phyloP scores from a whole-genome alignment of 345 rosid species.

The Eucalyptus coolabah region DNA sequence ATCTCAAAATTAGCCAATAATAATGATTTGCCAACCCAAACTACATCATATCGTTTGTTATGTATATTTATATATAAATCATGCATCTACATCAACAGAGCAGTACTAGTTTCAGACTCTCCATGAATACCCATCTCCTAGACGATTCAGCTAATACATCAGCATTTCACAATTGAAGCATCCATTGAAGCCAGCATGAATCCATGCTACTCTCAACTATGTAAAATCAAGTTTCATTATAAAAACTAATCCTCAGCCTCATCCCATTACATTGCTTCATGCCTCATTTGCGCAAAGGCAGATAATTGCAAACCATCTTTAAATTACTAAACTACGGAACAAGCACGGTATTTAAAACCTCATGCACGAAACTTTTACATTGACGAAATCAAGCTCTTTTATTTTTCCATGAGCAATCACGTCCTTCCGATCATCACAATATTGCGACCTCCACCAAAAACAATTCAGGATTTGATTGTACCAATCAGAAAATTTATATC shows the following conservation, averaged over 20 bases:
- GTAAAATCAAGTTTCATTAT: not conserved
- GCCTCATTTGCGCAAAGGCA: not conserved
- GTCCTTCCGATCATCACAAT: not conserved
- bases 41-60: not conserved
- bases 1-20: not conserved
- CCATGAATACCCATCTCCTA: not conserved
- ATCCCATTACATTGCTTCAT: not conserved
- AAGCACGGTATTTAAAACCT: not conserved
- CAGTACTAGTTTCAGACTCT: not conserved
- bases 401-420: not conserved
- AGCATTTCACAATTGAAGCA: not conserved
- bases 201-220: not conserved
- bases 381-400: not conserved
- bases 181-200: not conserved
- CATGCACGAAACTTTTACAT: not conserved
- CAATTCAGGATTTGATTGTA: not conserved
- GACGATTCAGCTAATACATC: not conserved
- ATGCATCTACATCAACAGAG: not conserved
- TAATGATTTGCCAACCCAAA: not conserved
- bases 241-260: not conserved
- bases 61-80: not conserved
- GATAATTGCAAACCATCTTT: not conserved
- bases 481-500: not conserved
- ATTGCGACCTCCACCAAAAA: not conserved
- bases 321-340: not conserved